Evolutionary conservation across 1,284 basidiomycete species (phyloP).

Genomic region (Lentinula novae-zelandiae): DNA sequence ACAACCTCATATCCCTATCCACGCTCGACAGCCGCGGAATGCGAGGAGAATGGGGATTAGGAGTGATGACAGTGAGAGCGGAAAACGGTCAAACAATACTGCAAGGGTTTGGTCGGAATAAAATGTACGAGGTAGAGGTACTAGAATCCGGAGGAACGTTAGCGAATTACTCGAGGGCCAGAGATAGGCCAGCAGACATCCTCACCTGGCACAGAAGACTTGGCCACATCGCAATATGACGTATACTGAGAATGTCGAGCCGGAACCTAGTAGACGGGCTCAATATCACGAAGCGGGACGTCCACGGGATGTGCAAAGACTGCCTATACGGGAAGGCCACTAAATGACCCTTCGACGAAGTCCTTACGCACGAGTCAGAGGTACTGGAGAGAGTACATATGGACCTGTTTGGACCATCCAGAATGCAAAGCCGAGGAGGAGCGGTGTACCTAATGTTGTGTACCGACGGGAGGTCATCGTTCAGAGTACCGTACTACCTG

Average conservation of each 20-base stretch:
- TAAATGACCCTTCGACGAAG: constrained; percentile 16
- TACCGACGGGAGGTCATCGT: constrained; percentile 11
- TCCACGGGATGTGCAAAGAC: background rate
- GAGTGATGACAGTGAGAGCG: background rate
- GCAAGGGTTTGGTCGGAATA: background rate
- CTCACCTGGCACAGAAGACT: constrained; percentile 1
- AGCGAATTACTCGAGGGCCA: background rate
- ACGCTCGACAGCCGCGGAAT: background rate
- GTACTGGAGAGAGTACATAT: constrained; percentile 14
- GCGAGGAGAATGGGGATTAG: background rate
- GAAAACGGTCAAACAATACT: background rate
- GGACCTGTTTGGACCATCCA: constrained; percentile 15
- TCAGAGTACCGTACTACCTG: constrained; percentile 14
- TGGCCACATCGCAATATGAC: background rate
- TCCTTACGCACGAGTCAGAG: constrained; percentile 12
- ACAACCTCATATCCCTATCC: background rate
- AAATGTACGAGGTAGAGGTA: background rate
- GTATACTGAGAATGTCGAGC: background rate
- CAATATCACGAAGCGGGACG: background rate
- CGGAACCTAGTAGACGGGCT: constrained; percentile 1
- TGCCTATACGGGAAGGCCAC: constrained; percentile 21
- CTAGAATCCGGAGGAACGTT: no score
- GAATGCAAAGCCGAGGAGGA: background rate
- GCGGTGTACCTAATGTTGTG: constrained; percentile 18
- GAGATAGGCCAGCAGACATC: background rate